Percentiles rank a stretch among this genome's conserved stretches.
Conservation (phyloP, 2,329 filamentous ascomycete genomes). For the Dactylellina cionopaga region DNA sequence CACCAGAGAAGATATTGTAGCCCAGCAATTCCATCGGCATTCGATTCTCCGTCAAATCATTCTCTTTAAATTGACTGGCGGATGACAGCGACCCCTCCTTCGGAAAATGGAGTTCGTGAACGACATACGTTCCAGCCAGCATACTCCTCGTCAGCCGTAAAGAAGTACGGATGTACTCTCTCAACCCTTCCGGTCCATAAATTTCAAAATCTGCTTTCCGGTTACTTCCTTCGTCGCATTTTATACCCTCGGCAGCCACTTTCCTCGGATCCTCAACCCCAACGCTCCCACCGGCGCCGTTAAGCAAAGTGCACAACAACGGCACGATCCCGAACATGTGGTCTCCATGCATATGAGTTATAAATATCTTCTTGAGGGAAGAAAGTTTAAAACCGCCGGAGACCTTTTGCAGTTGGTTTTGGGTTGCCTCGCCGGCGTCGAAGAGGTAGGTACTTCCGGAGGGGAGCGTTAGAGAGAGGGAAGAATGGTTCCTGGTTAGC, state of each 20-base stretch:
- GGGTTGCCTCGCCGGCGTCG: conserved; percentile 55
- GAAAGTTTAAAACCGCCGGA: conserved; percentile 42
- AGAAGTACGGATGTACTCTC: conserved; percentile 53
- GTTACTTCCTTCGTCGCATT: background rate
- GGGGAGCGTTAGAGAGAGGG: conserved; percentile 54
- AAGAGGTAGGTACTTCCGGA: conserved; percentile 54
- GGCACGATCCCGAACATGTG: conserved; percentile 55
- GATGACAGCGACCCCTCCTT: background rate
- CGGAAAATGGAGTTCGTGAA: conserved; percentile 54
- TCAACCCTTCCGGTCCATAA: conserved; percentile 55
- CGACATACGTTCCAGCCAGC: conserved; percentile 52
- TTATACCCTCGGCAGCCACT: background rate
- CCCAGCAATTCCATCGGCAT: conserved; percentile 50
- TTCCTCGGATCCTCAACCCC: conserved; percentile 52
- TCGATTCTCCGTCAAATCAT: conserved; percentile 6
- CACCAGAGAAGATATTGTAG: conserved; percentile 48
- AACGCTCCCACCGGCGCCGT: conserved; percentile 53
- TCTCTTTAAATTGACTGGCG: conserved; percentile 3
- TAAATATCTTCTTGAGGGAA: conserved; percentile 54
- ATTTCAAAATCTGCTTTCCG: conserved; percentile 51
- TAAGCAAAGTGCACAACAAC: conserved; percentile 54
- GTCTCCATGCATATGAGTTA: conserved; percentile 56
- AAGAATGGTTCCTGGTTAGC: conserved; percentile 54
- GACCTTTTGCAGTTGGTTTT: conserved; percentile 54
- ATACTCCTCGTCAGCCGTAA: conserved; percentile 52